Conservation (phyloP, 192 early-diverging fungal species). For the Coemansia sp. region DNA sequence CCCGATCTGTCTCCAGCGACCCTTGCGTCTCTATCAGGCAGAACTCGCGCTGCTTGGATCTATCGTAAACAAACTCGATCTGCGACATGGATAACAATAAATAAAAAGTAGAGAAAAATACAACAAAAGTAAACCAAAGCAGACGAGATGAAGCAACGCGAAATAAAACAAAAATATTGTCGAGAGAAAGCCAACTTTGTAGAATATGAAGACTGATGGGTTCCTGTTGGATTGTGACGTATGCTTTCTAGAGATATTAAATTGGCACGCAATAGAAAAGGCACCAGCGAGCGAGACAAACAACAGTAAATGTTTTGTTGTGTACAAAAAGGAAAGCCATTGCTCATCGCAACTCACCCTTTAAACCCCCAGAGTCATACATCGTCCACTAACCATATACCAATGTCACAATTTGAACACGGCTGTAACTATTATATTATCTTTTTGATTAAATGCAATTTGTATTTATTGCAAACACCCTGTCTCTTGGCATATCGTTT, state of each 20-base stretch:
- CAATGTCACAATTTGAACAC: too few species aligned
- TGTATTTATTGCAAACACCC: too few species aligned
- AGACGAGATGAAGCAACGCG: not conserved
- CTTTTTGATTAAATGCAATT: too few species aligned
- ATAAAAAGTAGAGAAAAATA: not conserved
- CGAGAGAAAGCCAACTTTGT: not conserved
- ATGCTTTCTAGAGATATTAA: not conserved
- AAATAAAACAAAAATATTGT: not conserved
- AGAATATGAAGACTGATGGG: not conserved
- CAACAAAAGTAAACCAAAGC: not conserved
- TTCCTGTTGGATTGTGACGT: not conserved
- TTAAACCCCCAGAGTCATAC: too few species aligned
- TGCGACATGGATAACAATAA: conserved; percentile 39
- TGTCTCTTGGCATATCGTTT: too few species aligned
- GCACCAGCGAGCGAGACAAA: not conserved
- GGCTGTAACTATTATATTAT: too few species aligned
- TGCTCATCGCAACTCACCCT: too few species aligned
- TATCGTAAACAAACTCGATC: conserved; percentile 33
- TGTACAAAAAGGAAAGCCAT: too few species aligned
- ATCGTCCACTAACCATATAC: too few species aligned
- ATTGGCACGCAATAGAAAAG: not conserved
- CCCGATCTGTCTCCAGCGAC: conserved; percentile 40
- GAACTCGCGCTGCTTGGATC: conserved; percentile 30
- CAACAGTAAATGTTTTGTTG: too few species aligned
- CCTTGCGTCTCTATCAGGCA: conserved; percentile 49